phyloP scores from a whole-genome alignment of 1,284 basidiomycete species.

The Wallemia mellicola region DNA sequence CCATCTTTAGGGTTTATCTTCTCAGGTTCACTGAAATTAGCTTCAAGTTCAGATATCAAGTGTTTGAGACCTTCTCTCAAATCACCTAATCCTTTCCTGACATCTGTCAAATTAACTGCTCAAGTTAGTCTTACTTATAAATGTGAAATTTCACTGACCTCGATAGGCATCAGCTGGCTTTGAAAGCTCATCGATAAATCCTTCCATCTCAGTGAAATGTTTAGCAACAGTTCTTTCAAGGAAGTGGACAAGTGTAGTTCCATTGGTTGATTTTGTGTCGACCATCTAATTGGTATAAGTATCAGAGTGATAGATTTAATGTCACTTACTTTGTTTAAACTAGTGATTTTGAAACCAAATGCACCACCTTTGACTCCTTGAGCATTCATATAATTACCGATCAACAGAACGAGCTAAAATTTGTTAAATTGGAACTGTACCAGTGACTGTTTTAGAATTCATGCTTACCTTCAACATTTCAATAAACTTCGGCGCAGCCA shows the following conservation, averaged over 20 bases:
- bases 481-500: conserved; percentile 52
- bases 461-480: conserved; percentile 43
- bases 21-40: conserved; percentile 41
- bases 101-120: conserved; percentile 41
- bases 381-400: conserved; percentile 96
- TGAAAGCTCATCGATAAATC: conserved; percentile 61
- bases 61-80: conserved; percentile 46
- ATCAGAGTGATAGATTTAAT: too few species aligned
- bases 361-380: conserved; percentile 89
- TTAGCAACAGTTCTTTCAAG: conserved; percentile 62
- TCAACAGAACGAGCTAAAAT: conserved; percentile 51
- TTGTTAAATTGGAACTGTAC: conserved; percentile 2
- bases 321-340: conserved; percentile 80
- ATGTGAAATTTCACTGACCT: conserved; percentile 22
- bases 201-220: conserved; percentile 63
- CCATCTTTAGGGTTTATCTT: conserved; percentile 27
- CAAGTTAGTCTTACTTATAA: conserved; percentile 1
- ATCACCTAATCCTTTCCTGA: conserved; percentile 36
- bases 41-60: conserved; percentile 44
- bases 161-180: conserved; percentile 79
- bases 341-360: conserved; percentile 85
- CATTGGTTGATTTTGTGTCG: conserved; percentile 83
- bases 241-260: conserved; percentile 81
- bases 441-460: not conserved
- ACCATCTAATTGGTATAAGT: conserved; percentile 31